Base-by-base conservation (phyloP, 2,329 filamentous ascomycete genomes). In the Aspergillus sp. region DNA sequence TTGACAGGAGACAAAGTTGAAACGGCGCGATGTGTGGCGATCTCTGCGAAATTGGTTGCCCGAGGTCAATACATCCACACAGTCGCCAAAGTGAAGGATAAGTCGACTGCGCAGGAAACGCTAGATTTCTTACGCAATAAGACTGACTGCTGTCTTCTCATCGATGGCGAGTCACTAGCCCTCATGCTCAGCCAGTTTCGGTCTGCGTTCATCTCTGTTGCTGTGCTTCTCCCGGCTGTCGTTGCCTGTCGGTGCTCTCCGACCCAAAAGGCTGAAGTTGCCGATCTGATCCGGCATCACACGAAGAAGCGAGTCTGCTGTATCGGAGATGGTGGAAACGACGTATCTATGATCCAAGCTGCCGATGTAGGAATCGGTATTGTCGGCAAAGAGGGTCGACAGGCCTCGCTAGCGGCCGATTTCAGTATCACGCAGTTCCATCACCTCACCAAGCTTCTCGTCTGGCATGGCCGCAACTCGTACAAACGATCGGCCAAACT, bases 261-360 rank as follows among this genome's bases (percentile, higher is more conserved):
- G 0, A 97, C 91, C 0, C 95, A 99, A 71, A 99, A 99, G 76
- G 96, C 95, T 47, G 94, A 98, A 69, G 85, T 99, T 45, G 95
- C 96, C 10, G 87, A 86, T 66, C 84, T 98, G 52, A 99, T 99
- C 78, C 91, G 93, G 62, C 86, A 90, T 54, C 89, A 91, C 76
- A 99, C 95, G 20, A 92, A 91, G 76, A 98, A 98, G 77, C 90
- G 96, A 14, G 91, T 98, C 16, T 96, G 93, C 78, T 98, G 95
- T 73, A 99, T 99, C 67, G 95, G 95, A 42, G 95, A 99, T 71
- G 95, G 95, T 65, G 95, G 96, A 68, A 99, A 99, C 77, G 96
- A 99, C 74, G 95, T 99, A 5, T 94, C 90, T 67, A 99, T 99
- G 95, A 99, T 99, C 67, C 95, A 98, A 80, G 94, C 95, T 7